Percentiles rank a stretch among this genome's conserved stretches.
Evolutionary conservation across 352 stramenopile genomes (phyloP).

Genomic region (Globisporangium uncinulatum): DNA sequence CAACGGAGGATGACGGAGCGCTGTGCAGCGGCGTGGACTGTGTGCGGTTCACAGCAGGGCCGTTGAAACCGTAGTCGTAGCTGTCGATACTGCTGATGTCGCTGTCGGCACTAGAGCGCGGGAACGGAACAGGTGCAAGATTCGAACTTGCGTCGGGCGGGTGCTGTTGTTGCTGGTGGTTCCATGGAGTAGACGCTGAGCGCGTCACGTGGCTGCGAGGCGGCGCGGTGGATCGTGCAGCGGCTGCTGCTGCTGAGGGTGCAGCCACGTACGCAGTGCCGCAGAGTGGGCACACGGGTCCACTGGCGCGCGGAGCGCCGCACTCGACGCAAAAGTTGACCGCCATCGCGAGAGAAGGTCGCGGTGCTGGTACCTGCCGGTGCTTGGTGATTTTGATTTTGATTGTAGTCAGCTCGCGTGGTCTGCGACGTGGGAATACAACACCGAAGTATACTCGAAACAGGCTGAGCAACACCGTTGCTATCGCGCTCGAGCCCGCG

Average conservation of each 20-base stretch:
- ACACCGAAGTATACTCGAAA: too few species aligned
- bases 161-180: neutral
- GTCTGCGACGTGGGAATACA: too few species aligned
- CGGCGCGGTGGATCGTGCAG: neutral
- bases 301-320: conserved; percentile 4
- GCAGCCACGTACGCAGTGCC: conserved; percentile 6
- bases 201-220: neutral
- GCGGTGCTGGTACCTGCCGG: too few species aligned
- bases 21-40: conserved; percentile 9
- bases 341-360: neutral
- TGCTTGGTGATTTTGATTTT: too few species aligned
- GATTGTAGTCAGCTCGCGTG: too few species aligned
- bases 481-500: too few species aligned
- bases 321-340: conserved; percentile 19
- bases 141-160: too few species aligned
- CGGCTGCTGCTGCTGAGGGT: too few species aligned
- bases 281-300: conserved; percentile 11
- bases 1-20: neutral
- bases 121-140: neutral
- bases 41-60: conserved; percentile 1
- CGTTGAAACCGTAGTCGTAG: conserved; percentile 1
- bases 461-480: too few species aligned
- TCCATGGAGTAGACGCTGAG: neutral
- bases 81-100: conserved; percentile 8
- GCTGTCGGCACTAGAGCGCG: neutral